Conservation (phyloP, 305 asterid genomes). For the Fraxinus latifolia region DNA sequence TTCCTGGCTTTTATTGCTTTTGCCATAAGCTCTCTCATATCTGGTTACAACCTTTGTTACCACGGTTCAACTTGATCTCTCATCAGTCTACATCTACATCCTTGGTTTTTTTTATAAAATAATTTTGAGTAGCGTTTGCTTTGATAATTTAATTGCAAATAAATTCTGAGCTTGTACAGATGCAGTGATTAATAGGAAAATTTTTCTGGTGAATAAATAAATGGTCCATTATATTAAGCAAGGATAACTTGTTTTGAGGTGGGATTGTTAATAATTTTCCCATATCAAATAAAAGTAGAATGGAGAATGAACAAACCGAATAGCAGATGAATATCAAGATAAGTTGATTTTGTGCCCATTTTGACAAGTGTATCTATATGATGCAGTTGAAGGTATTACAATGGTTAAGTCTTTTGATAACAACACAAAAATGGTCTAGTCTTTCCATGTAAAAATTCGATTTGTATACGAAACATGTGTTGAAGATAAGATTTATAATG, state of each 20-base stretch:
- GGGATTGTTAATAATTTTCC: not conserved
- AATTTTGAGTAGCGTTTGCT: not conserved
- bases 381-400: not conserved
- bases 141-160: not conserved
- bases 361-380: not conserved
- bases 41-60: conserved; percentile 53
- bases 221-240: not conserved
- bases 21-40: conserved; percentile 52
- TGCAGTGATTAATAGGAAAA: not conserved
- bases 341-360: not conserved
- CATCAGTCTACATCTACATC: not conserved
- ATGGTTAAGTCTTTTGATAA: not conserved
- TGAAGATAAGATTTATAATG: not conserved
- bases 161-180: not conserved
- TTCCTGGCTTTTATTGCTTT: conserved; percentile 59
- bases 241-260: not conserved
- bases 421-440: not conserved
- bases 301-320: not conserved
- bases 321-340: not conserved
- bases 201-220: not conserved
- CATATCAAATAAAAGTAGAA: not conserved
- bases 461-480: not conserved
- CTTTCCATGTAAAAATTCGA: not conserved
- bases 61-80: conserved; percentile 30
- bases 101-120: not conserved